Evolutionary conservation across 768 basidiomycete genomes (phyloP).

Genomic region (Naematelia aurantialba): DNA sequence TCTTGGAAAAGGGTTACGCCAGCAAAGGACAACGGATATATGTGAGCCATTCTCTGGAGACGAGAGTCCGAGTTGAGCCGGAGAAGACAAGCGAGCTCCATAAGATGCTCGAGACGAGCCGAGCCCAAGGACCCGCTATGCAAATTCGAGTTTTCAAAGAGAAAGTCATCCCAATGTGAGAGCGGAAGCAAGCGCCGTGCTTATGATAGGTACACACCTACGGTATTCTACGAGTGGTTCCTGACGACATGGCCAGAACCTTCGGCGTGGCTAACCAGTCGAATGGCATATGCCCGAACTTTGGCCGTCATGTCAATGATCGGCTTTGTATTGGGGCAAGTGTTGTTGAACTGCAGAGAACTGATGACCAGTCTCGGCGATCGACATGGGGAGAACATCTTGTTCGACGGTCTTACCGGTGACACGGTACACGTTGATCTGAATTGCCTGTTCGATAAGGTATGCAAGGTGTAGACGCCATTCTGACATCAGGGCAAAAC

Average conservation of each 20-base stretch:
- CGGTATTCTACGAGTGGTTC: conserved; percentile 97
- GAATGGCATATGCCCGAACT: conserved; percentile 80
- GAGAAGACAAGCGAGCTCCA: conserved; percentile 46
- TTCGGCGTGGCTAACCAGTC: conserved; percentile 83
- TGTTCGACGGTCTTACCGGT: conserved; percentile 80
- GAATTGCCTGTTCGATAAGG: conserved; percentile 96
- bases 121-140: conserved; percentile 26
- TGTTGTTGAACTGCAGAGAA: conserved; percentile 1
- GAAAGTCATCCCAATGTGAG: conserved; percentile 62
- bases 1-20: conserved; percentile 68
- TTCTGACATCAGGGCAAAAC: conserved; percentile 61
- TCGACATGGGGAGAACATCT: conserved; percentile 91
- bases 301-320: conserved; percentile 99
- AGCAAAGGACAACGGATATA: conserved; percentile 55
- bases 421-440: conserved; percentile 96
- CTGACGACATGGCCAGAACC: conserved; percentile 95
- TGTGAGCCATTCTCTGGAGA: conserved; percentile 51
- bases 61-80: neutral
- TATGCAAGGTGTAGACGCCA: conserved; percentile 41
- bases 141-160: conserved; percentile 47
- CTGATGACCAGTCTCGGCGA: conserved; percentile 74
- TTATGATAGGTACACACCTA: conserved; percentile 56
- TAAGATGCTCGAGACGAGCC: conserved; percentile 39
- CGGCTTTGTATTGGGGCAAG: conserved; percentile 89
- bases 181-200: conserved; percentile 6